These are phyloP conservation scores for Colletotrichum falcatum DNA, from an alignment of 2,329 filamentous ascomycete genomes.

Conservation along the genomic window DNA sequence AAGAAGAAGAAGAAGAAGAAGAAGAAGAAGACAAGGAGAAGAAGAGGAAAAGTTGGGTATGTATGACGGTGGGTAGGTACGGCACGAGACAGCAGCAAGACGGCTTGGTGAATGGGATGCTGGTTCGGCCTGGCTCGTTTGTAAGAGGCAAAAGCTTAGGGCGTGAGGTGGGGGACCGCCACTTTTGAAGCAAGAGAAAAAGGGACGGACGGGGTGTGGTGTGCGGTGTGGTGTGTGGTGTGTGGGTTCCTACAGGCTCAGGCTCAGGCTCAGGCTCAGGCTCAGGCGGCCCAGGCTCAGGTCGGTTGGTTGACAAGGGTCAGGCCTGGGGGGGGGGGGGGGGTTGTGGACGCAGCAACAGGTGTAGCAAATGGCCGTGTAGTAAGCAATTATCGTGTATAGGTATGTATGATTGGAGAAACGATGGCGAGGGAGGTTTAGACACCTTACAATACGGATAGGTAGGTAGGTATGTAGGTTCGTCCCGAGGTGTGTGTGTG, in stretches of 20 bases:
- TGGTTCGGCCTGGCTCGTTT: conserved; percentile 32
- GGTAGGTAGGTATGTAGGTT: background rate
- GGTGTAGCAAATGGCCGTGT: conserved; percentile 22
- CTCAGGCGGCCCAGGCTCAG: background rate
- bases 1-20: background rate
- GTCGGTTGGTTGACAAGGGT: background rate
- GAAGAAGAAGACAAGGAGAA: background rate
- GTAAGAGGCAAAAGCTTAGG: conserved; percentile 25
- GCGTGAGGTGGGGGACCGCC: conserved; percentile 38
- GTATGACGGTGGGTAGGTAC: conserved; percentile 16
- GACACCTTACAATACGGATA: no score
- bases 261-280: background rate
- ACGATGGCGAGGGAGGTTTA: background rate
- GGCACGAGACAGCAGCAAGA: conserved; percentile 36
- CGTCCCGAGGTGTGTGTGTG: no score
- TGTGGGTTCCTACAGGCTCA: conserved; percentile 14
- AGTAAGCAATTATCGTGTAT: no score
- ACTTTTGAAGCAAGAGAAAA: conserved; percentile 34
- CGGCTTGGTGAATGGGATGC: conserved; percentile 27
- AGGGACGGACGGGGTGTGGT: conserved; percentile 10
- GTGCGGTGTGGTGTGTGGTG: no score
- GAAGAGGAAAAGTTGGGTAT: no score
- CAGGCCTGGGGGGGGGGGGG: background rate
- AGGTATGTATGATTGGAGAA: no score
- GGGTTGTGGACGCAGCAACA: conserved; percentile 4